Evolutionary conservation across 2,329 filamentous ascomycete genomes (phyloP).

Genomic region (Raffaelea albimanens): DNA sequence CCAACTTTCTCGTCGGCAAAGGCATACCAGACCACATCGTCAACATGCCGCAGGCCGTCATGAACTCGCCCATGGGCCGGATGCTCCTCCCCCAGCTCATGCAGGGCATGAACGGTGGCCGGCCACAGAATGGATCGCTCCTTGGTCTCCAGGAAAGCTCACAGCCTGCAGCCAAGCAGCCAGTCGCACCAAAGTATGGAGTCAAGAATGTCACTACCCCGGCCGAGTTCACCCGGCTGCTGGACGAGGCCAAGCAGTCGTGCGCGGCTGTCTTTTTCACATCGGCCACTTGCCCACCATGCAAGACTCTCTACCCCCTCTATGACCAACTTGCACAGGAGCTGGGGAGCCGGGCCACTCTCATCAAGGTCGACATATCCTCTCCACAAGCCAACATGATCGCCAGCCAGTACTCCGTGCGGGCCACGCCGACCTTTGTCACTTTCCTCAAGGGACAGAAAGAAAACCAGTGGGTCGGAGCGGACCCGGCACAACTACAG

Average conservation of each 20-base stretch:
- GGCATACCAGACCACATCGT: constrained; percentile 83
- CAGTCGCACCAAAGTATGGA: background rate
- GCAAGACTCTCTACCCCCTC: constrained; percentile 70
- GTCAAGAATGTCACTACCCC: background rate
- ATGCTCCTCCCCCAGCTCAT: constrained; percentile 70
- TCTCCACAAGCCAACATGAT: constrained; percentile 46
- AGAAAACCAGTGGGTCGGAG: constrained; percentile 72
- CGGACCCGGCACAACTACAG: constrained; percentile 57
- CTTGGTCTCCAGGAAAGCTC: constrained; percentile 35
- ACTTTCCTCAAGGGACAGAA: constrained; percentile 71
- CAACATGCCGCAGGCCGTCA: constrained; percentile 73
- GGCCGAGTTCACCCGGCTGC: constrained; percentile 48
- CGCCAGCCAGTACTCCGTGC: constrained; percentile 55
- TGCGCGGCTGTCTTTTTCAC: constrained; percentile 89
- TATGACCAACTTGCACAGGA: constrained; percentile 75
- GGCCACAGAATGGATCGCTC: constrained; percentile 39
- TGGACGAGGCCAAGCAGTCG: constrained; percentile 51
- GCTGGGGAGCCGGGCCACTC: constrained; percentile 53
- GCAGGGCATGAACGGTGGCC: constrained; percentile 39
- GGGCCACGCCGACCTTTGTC: constrained; percentile 79
- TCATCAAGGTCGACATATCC: constrained; percentile 78
- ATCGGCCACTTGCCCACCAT: constrained; percentile 75
- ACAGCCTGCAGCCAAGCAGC: background rate
- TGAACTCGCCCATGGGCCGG: constrained; percentile 78
- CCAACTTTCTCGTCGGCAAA: constrained; percentile 79